phyloP scores from a whole-genome alignment of 225 moss, liverwort and hornwort species.

The Pleurozium schreberi region DNA sequence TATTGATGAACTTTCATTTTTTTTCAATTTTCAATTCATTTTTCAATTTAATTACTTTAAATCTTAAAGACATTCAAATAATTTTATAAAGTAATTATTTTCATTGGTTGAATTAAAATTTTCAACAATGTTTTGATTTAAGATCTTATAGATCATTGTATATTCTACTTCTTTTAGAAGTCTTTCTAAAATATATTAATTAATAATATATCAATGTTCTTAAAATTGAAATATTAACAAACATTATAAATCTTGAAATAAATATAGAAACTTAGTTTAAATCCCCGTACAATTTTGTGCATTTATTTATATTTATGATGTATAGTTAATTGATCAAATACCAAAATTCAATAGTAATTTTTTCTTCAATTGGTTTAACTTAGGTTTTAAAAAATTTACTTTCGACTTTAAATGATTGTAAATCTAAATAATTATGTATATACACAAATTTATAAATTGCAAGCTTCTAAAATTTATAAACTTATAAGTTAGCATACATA shows the following conservation, averaged over 20 bases:
- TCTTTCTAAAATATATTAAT: not conserved
- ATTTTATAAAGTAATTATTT: not conserved
- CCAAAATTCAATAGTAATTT: not conserved
- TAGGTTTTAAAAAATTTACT: too few relatives aligned
- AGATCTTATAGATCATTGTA: not conserved
- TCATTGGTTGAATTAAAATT: not conserved
- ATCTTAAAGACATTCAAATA: too few relatives aligned
- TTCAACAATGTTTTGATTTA: too few relatives aligned
- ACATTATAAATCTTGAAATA: not conserved
- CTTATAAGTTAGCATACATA: too few relatives aligned
- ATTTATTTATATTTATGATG: not conserved
- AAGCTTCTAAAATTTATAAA: not conserved
- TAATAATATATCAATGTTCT: not conserved
- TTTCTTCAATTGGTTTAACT: not conserved
- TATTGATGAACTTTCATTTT: too few relatives aligned
- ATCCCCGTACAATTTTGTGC: too few relatives aligned
- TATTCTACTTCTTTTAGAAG: not conserved
- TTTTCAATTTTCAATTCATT: too few relatives aligned
- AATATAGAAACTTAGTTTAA: fast-evolving
- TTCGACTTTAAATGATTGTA: not conserved
- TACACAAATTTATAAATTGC: not conserved
- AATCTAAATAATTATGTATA: not conserved
- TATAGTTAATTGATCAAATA: not conserved
- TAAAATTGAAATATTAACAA: too few relatives aligned
- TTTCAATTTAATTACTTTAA: not conserved